Base-by-base conservation (phyloP, 768 basidiomycete genomes). In the Mycena crocata region DNA sequence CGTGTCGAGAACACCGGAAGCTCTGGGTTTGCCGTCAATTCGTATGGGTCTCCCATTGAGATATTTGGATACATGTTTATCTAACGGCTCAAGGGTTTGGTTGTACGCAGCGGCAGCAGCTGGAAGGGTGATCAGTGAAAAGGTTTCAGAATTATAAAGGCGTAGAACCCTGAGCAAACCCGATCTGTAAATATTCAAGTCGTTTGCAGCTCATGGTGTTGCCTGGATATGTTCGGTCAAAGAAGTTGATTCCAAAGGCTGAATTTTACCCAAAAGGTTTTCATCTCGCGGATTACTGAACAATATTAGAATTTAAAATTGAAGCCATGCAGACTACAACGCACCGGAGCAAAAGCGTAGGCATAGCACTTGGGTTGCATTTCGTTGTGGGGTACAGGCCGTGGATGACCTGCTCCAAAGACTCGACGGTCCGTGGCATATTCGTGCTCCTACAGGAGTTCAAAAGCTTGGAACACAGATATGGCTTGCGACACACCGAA, bases 371-470 rank as follows among this genome's bases (percentile, higher is more conserved):
- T 17, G 78, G 70, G 10, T 76, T 76, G 67, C 85, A 88, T 72
- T 87, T 86, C 5, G 77, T 67, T 9, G 79, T 77, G 2, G 90
- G 91, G 71, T 93, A 94, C 50, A 95, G 75, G 1, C 93, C 93
- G 54, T 89, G 83, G n/a, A 92, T 80, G 37, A 94, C 81, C 68
- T 94, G 89, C 69, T 91, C 89, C 21, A 93, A 77, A 0, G 89
- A 89, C 70, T 94, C 91, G 19, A 90, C 88, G 7, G 93, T 94
- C 35, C 93, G 83, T 0, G 92, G 87, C 75, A 95, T 87, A 72
- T 92, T 91, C 2, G 93, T 95, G 19, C 87, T 90, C 50, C 90
- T 89, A 54, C 54, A 31, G 26, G n/a, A 40, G n/a, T 23, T 23
- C 49, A 35, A 56, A 37, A 49, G 14, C 4, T 44, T 17, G n/a